These are phyloP conservation scores for Sclerotinia minor DNA, from an alignment of 2,329 filamentous ascomycete genomes.

Conservation along the genomic window DNA sequence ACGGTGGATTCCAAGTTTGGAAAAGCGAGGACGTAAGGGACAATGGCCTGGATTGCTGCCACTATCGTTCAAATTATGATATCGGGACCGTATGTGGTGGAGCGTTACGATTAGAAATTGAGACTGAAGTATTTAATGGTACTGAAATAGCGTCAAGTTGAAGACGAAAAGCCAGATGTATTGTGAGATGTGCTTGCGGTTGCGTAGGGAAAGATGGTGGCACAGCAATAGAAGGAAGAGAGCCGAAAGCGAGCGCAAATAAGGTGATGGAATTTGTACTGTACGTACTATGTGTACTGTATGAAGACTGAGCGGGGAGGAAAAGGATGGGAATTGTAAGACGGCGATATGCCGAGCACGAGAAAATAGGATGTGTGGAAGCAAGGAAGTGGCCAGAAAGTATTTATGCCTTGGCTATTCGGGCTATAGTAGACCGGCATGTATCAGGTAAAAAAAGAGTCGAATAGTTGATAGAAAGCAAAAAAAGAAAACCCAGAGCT, in stretches of 20 bases:
- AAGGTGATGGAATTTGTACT: neutral
- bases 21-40: conserved; percentile 37
- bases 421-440: neutral
- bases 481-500: neutral
- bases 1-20: conserved; percentile 37
- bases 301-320: conserved; percentile 19
- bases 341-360: conserved; percentile 23
- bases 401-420: conserved; percentile 2
- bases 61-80: conserved; percentile 25
- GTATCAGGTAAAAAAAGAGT: neutral
- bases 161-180: neutral
- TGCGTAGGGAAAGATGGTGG: conserved; percentile 10
- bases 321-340: conserved; percentile 17
- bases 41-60: conserved; percentile 22
- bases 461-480: conserved; percentile 1
- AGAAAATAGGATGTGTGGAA: conserved; percentile 25
- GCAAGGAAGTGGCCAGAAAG: conserved; percentile 22
- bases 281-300: neutral
- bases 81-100: conserved; percentile 9
- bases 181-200: conserved; percentile 8
- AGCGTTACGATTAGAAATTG: conserved; percentile 15
- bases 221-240: conserved; percentile 22
- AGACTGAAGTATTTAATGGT: conserved; percentile 9
- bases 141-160: neutral
- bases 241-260: conserved; percentile 21